Base-by-base conservation (phyloP, 441 rosid genomes). In the Macaranga tanarius region DNA sequence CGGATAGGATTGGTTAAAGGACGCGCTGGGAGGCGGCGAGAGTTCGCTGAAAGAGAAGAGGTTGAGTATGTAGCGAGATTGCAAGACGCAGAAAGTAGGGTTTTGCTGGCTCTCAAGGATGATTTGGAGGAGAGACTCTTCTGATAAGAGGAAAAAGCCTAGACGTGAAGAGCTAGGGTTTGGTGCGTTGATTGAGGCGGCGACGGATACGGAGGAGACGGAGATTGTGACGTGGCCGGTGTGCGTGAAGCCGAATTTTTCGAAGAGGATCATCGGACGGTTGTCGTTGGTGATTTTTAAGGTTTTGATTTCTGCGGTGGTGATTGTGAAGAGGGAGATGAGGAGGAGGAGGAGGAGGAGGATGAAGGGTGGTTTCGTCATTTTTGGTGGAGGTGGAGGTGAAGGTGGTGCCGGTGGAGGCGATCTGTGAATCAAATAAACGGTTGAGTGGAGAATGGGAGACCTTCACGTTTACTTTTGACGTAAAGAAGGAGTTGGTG, bases 71-170 rank as follows among this genome's bases (percentile, higher is more conserved):
- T 78, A 89, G 70, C 66, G 89, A 2, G 99, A 95, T 45, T 90
- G 89, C 48, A 95, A 98, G 69, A 95, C 95, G 86, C 99, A 95
- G 83, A 93, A 88, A 57, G 84, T 77, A 19, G 88, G 83, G 79
- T 82, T 91, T 65, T 88, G 92, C 55, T 88, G 97, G 86, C 87
- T 85, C 89, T 95, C 99, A 77, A 86, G 83, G 78, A 88, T 82
- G 58, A 95, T 91, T 71, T 89, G 98, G 68, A 92, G 89, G 64
- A 90, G 93, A 9, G 97, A 83, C 63, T 95, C 98, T 69, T 95
- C 97, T 2, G 97, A 91, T 69, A 95, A 88, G 73, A 95, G 97
- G 85, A 93, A 92, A 88, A 95, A 95, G 42, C 99, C 98, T 66
- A 95, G 96, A 2, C 88, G 90, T 13, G 92, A 85, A 17, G 97